Percentiles rank a stretch among this genome's conserved stretches.
Evolutionary conservation across 768 basidiomycete species (phyloP).

Genomic region (Boletus sp.): DNA sequence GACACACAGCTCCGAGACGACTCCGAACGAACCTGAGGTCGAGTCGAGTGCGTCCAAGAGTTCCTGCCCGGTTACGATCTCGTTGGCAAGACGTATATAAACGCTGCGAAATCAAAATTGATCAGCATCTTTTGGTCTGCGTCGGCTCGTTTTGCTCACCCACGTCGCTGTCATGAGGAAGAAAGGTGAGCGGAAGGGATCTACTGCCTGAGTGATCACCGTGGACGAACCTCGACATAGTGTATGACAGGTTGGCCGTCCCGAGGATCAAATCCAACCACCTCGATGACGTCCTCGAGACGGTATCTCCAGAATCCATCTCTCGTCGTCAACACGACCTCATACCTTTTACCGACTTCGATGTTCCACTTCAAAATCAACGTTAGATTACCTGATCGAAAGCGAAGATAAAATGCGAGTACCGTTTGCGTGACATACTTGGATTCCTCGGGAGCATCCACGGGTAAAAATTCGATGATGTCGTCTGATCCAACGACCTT

Average conservation of each 20-base stretch:
- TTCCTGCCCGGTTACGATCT: slow-evolving; percentile 24
- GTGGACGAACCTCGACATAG: slow-evolving; percentile 21
- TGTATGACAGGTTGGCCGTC: slow-evolving; percentile 23
- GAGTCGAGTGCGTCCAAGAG: slow-evolving; percentile 16
- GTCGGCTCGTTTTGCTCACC: slow-evolving; percentile 8
- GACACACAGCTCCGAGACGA: slow-evolving; percentile 23
- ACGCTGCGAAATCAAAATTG: slow-evolving; percentile 1
- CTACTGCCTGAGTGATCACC: neutral
- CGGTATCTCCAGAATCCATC: slow-evolving; percentile 26
- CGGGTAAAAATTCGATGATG: slow-evolving; percentile 19
- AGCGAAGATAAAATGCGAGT: neutral
- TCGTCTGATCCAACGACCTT: slow-evolving; percentile 27
- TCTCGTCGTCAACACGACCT: slow-evolving; percentile 25
- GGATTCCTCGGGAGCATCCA: slow-evolving; percentile 23
- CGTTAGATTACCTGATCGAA: neutral
- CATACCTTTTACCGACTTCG: slow-evolving; percentile 13
- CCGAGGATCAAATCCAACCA: slow-evolving; percentile 22
- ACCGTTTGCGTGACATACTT: slow-evolving; percentile 19
- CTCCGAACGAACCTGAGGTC: slow-evolving; percentile 14
- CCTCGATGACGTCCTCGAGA: slow-evolving; percentile 21
- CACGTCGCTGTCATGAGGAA: slow-evolving; percentile 15
- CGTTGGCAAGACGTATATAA: slow-evolving; percentile 21
- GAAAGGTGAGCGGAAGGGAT: neutral
- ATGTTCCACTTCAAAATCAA: slow-evolving; percentile 21
- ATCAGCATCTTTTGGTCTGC: neutral